Evolutionary conservation across 371 early-diverging fungal genomes (phyloP).

Genomic region (Chytridiales sp.): DNA sequence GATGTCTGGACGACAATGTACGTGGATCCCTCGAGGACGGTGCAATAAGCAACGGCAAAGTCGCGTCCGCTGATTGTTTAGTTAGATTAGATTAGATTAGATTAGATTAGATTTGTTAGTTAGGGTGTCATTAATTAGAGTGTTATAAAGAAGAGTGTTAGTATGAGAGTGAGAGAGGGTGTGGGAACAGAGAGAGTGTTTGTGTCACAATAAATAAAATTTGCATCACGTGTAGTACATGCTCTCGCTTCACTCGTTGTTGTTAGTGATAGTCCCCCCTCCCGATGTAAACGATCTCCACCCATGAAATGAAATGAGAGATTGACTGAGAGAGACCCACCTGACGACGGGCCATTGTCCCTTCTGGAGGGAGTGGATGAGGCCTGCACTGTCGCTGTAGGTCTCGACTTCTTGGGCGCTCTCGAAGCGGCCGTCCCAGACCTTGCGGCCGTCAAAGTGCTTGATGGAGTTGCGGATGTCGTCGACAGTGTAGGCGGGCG

Average conservation of each 20-base stretch:
- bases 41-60: conserved; percentile 13
- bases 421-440: conserved; percentile 29
- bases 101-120: too few species aligned
- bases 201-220: background rate
- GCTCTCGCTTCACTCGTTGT: too few species aligned
- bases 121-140: too few species aligned
- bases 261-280: background rate
- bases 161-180: background rate
- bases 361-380: conserved; percentile 19
- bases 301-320: background rate
- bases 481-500: conserved; percentile 12
- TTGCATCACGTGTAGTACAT: too few species aligned
- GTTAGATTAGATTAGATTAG: background rate
- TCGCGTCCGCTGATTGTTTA: conserved; percentile 17
- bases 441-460: conserved; percentile 13
- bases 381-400: background rate
- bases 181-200: background rate
- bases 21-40: conserved; percentile 8
- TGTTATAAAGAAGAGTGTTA: background rate
- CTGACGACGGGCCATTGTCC: conserved; percentile 26
- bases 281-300: background rate
- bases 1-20: conserved; percentile 25
- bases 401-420: conserved; percentile 14
- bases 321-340: conserved; percentile 2
- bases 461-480: conserved; percentile 16